phyloP scores from a whole-genome alignment of 2,329 filamentous ascomycete species.

The Diplodia corticola region DNA sequence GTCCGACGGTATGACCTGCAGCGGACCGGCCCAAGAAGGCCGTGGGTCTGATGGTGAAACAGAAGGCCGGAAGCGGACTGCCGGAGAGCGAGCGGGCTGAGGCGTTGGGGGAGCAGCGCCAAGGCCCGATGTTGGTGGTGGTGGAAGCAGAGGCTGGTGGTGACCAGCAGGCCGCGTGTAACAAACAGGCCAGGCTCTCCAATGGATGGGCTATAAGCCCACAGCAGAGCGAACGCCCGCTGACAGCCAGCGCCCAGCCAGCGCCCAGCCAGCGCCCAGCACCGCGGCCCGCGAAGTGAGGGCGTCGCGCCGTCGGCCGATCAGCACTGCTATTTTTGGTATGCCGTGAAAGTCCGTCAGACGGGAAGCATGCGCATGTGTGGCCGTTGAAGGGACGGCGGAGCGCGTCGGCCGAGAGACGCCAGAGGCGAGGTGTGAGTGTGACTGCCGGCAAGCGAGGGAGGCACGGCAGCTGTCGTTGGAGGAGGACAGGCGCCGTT shows the following conservation, averaged over 20 bases:
- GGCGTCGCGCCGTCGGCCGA: conserved; percentile 6
- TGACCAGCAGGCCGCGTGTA: neutral
- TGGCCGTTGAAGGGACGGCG: too few species aligned
- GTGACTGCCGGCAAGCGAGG: neutral
- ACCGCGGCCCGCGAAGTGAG: neutral
- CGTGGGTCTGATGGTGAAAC: neutral
- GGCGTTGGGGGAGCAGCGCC: too few species aligned
- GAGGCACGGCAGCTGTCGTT: neutral
- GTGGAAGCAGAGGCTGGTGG: neutral
- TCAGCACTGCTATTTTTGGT: conserved; percentile 13
- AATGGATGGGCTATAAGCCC: too few species aligned
- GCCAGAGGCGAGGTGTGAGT: neutral
- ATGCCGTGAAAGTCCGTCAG: conserved; percentile 4
- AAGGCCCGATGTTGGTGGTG: neutral
- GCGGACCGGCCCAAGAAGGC: neutral
- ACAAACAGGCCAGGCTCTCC: too few species aligned
- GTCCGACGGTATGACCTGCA: neutral
- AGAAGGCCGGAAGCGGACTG: too few species aligned
- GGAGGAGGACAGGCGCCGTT: neutral
- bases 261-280: too few species aligned
- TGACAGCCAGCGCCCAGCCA: conserved; percentile 1
- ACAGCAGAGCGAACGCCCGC: neutral
- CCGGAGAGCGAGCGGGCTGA: neutral
- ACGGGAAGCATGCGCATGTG: neutral
- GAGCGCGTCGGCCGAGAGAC: neutral